Evolutionary conservation across 805 yeast genomes (phyloP).

Genomic region (Lipomyces spencermartinsiae): DNA sequence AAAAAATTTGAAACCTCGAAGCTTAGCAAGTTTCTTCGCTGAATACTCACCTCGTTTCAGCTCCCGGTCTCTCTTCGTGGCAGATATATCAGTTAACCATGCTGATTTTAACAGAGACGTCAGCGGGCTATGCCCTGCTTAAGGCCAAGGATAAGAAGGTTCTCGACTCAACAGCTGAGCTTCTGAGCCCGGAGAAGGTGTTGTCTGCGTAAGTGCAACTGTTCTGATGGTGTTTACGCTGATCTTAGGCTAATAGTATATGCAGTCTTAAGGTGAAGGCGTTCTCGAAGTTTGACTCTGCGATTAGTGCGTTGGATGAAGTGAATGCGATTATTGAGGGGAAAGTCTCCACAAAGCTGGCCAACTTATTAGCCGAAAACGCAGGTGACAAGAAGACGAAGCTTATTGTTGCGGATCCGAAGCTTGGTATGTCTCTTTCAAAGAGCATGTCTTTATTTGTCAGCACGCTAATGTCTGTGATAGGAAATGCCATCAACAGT

Average conservation of each 20-base stretch:
- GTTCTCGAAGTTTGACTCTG: slow-evolving; percentile 91
- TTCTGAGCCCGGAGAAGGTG: slow-evolving; percentile 34
- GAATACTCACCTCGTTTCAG: not conserved
- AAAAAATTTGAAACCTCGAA: slow-evolving; percentile 4
- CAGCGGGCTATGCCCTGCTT: slow-evolving; percentile 97
- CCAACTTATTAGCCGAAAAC: slow-evolving; percentile 76
- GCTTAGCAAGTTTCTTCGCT: not conserved
- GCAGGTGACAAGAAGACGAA: slow-evolving; percentile 72
- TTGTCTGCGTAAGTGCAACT: slow-evolving; percentile 35
- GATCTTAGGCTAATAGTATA: not conserved
- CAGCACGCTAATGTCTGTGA: not conserved
- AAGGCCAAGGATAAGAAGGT: slow-evolving; percentile 98
- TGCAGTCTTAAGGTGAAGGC: slow-evolving; percentile 82
- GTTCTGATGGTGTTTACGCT: slow-evolving; percentile 64
- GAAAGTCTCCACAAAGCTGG: slow-evolving; percentile 83
- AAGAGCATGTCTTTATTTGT: not conserved
- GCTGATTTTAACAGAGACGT: slow-evolving; percentile 86
- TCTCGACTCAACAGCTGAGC: slow-evolving; percentile 71
- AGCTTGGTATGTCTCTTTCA: slow-evolving; percentile 63
- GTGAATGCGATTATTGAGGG: slow-evolving; percentile 92
- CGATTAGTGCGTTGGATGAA: slow-evolving; percentile 96
- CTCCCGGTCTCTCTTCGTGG: not conserved
- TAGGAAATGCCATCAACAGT: slow-evolving; percentile 85
- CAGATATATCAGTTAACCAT: slow-evolving; percentile 10
- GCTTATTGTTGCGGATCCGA: slow-evolving; percentile 91